These are phyloP conservation scores for Pyrenula massariospora DNA, from an alignment of 495 filamentous ascomycete species.

Conservation along the genomic window DNA sequence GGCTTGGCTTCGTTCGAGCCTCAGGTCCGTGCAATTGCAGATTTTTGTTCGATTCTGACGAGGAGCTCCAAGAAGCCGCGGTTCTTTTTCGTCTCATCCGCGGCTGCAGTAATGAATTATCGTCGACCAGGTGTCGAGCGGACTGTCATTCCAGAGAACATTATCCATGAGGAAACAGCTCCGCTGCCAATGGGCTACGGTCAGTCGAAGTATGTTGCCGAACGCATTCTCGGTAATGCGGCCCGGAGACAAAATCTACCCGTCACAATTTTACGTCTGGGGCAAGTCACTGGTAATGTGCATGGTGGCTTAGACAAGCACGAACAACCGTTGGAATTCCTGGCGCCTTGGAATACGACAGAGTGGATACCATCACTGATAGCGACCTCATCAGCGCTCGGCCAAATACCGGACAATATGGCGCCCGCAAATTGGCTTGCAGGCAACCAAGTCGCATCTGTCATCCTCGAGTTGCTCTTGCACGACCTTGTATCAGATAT, in stretches of 20 bases:
- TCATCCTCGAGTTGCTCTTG: conserved; percentile 10
- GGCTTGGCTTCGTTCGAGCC: conserved; percentile 40
- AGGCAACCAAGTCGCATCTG: conserved; percentile 10
- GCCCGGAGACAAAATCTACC: conserved; percentile 23
- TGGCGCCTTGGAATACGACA: too few species aligned
- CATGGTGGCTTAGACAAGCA: too few species aligned
- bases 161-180: conserved; percentile 22
- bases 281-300: conserved; percentile 43
- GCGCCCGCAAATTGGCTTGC: conserved; percentile 16
- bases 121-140: conserved; percentile 5
- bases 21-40: too few species aligned
- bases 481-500: too few species aligned
- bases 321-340: too few species aligned
- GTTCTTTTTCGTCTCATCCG: conserved; percentile 40
- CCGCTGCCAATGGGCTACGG: conserved; percentile 32
- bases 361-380: conserved; percentile 17
- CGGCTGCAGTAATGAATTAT: conserved; percentile 26
- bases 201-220: conserved; percentile 19
- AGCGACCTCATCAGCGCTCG: conserved; percentile 10
- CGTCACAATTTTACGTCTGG: conserved; percentile 33
- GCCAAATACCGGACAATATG: conserved; percentile 10
- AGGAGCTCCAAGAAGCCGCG: conserved; percentile 31
- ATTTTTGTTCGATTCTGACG: too few species aligned
- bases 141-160: conserved; percentile 28
- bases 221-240: conserved; percentile 35